Evolutionary conservation across 2,329 filamentous ascomycete species (phyloP), one percentile per base, ranked within the genome.

Genomic region (Xylaria sp.): DNA sequence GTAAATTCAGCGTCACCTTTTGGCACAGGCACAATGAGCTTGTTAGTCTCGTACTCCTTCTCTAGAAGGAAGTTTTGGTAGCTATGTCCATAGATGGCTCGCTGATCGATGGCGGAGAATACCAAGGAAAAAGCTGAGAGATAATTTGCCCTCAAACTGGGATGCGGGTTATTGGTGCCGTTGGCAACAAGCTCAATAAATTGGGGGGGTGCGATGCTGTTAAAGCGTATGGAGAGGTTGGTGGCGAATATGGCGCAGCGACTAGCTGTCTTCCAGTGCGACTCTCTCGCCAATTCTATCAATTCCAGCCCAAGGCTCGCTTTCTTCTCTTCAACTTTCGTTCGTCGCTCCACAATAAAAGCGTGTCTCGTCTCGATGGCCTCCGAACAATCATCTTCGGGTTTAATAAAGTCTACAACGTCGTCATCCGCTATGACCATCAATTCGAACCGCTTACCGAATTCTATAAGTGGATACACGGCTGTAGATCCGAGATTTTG

Each of bases 241-340:
- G 95, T 89, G 4, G 97, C 93, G 78, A 99, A 96, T 42, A 97
- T 92, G 9, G 93, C 92, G 65, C 94, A 97, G 32, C 95, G 88
- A 59, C 90, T 93, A 5, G 95, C 95, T 74, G 97, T 94, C 83
- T 97, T 98, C 96, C 96, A 99, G 77, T 99, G 97, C 0, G 94
- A 93, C 2, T 88, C 88, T 74, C 89, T 90, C 1, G 93, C 92
- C 68, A 91, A 83, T 67, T 92, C 88, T 3, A 94, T 91, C 36
- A 99, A 85, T 78, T 98, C 94, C 63, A 93, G 83, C 0, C 94
- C 93, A 30, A 99, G 82, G 3, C 88, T 87, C 0, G 90, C 85
- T 82, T 99, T 99, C 82, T 92, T 94, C 62, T 86, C 85, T 79
- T 99, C 96, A 4, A 98, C 94, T 68, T 88, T 87, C 60, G 84